A percentile compares a stretch with the other conserved stretches of the same genome.
Evolutionary conservation across 257 asterid species (phyloP).

Genomic region (Jasminum sambac): DNA sequence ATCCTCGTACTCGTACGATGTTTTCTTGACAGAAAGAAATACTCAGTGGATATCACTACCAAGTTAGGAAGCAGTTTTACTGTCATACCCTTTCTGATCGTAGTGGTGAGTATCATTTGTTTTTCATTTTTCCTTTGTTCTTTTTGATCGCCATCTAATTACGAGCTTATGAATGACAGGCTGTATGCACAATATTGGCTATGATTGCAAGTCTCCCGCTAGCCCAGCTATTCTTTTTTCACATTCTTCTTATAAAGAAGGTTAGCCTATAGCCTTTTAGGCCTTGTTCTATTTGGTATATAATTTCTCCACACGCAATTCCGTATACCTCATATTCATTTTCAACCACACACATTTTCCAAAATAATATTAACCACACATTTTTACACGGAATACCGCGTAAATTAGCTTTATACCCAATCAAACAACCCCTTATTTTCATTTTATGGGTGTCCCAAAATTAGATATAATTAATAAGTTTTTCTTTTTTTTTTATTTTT

Average conservation of each 20-base stretch:
- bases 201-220: constrained; percentile 98
- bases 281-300: too few relatives aligned
- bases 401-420: too few relatives aligned
- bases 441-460: too few relatives aligned
- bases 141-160: not conserved
- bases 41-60: constrained; percentile 65
- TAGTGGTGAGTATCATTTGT: constrained; percentile 68
- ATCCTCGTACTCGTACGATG: constrained; percentile 80
- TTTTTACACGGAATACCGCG: too few relatives aligned
- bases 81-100: constrained; percentile 76
- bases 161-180: constrained; percentile 37
- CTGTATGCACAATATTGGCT: constrained; percentile 91
- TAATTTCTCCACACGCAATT: too few relatives aligned
- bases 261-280: constrained; percentile 33
- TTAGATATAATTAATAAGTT: too few relatives aligned
- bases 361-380: too few relatives aligned
- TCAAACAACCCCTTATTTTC: too few relatives aligned
- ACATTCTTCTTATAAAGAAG: constrained; percentile 93
- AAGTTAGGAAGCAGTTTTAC: constrained; percentile 98
- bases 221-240: constrained; percentile 97
- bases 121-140: not conserved
- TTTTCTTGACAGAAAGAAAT: constrained; percentile 72
- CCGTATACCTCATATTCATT: too few relatives aligned
- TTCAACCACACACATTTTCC: too few relatives aligned
- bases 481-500: too few relatives aligned